Percentiles rank a stretch among this genome's conserved stretches.
phyloP scores from a whole-genome alignment of 306 rosid genomes.

The Geum urbanum region DNA sequence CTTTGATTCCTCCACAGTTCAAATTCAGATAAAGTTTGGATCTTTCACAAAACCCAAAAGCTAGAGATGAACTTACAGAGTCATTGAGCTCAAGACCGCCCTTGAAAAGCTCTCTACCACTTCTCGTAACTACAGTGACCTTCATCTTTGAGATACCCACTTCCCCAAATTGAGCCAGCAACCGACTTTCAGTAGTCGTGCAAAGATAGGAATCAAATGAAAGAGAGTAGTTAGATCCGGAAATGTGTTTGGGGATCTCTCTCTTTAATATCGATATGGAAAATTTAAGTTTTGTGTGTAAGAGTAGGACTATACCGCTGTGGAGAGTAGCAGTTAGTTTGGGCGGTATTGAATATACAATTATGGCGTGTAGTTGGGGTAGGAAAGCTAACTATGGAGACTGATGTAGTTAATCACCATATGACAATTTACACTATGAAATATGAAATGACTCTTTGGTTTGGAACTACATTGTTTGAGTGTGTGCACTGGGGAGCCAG shows the following conservation, averaged over 20 bases:
- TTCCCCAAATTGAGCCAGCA: slow-evolving; percentile 24
- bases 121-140: slow-evolving; percentile 70
- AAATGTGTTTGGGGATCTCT: background rate
- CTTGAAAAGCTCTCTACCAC: slow-evolving; percentile 73
- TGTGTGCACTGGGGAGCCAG: background rate
- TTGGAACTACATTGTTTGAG: background rate
- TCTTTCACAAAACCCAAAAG: slow-evolving; percentile 9
- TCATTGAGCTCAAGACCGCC: slow-evolving; percentile 76
- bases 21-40: background rate
- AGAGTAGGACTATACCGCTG: background rate
- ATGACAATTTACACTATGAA: background rate
- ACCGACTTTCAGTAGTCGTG: background rate
- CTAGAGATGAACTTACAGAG: slow-evolving; percentile 49
- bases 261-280: background rate
- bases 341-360: slow-evolving; percentile 26
- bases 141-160: slow-evolving; percentile 56
- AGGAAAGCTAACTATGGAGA: slow-evolving; percentile 50
- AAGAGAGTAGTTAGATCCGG: slow-evolving; percentile 13
- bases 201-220: slow-evolving; percentile 15
- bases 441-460: background rate
- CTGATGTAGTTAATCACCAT: slow-evolving; percentile 20
- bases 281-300: slow-evolving; percentile 7
- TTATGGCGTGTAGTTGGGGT: slow-evolving; percentile 66
- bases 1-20: background rate
- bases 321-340: slow-evolving; percentile 15